Evolutionary conservation across 805 yeast genomes (phyloP).

Genomic region (Lachancea lanzarotensis): DNA sequence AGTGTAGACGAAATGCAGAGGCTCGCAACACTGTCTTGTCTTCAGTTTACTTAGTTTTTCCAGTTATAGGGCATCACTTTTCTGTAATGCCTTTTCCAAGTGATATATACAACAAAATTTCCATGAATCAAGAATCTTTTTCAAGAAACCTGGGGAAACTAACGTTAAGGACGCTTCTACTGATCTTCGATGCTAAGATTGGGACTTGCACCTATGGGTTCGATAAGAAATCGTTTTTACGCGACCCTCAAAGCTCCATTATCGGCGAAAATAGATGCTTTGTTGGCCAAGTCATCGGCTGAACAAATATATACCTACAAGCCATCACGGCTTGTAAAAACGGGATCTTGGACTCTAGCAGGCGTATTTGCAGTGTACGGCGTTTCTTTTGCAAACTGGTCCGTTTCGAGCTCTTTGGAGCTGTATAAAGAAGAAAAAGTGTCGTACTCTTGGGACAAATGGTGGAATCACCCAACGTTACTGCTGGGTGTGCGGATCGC

Average conservation of each 20-base stretch:
- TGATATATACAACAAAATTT: background rate
- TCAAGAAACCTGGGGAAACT: background rate
- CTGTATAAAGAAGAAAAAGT: conserved; percentile 3
- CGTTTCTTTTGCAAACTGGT: conserved; percentile 25
- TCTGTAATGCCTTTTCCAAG: background rate
- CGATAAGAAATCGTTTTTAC: background rate
- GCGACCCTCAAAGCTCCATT: conserved; percentile 11
- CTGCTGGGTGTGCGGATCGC: conserved; percentile 16
- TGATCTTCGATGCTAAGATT: background rate
- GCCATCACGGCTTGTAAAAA: conserved; percentile 13
- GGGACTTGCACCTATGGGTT: background rate
- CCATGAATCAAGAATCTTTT: background rate
- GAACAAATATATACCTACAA: conserved; percentile 19
- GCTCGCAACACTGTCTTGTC: background rate
- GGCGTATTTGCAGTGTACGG: conserved; percentile 26
- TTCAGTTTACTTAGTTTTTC: background rate
- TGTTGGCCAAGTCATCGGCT: conserved; percentile 18
- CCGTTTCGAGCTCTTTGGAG: conserved; percentile 18
- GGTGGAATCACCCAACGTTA: conserved; percentile 11
- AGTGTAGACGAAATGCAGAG: background rate
- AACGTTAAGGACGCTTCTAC: background rate
- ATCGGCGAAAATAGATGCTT: conserved; percentile 16
- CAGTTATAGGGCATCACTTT: background rate
- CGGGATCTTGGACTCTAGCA: conserved; percentile 21
- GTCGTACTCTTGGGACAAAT: background rate